A percentile compares a stretch with the other conserved stretches of the same genome.
These are phyloP conservation scores for Astrothelium subdiscretum DNA, from an alignment of 495 filamentous ascomycete genomes.

Conservation along the genomic window DNA sequence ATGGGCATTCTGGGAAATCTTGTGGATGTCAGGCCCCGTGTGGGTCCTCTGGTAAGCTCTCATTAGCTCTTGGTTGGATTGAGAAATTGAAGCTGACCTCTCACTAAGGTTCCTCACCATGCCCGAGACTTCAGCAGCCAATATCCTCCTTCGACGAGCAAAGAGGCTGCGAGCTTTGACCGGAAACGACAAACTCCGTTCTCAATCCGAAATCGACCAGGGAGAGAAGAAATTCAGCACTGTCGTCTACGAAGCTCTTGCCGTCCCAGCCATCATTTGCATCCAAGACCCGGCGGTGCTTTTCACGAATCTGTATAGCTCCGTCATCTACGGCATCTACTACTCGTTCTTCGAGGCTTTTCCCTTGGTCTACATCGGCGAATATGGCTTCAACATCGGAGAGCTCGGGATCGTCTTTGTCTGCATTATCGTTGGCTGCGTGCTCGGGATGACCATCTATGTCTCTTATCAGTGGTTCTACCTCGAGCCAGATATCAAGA, in stretches of 20 bases:
- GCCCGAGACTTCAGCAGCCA: conserved; percentile 38
- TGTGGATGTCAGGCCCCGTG: conserved; percentile 34
- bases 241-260: conserved; percentile 41
- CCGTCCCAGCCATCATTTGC: conserved; percentile 49
- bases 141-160: conserved; percentile 43
- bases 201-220: conserved; percentile 23
- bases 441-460: conserved; percentile 42
- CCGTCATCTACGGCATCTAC: conserved; percentile 52
- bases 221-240: conserved; percentile 24
- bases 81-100: background rate
- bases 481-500: conserved; percentile 34
- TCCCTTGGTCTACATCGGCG: conserved; percentile 49
- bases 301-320: conserved; percentile 49
- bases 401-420: conserved; percentile 50
- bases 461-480: conserved; percentile 36
- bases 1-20: conserved; percentile 27
- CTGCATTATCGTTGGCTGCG: conserved; percentile 44
- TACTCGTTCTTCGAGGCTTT: conserved; percentile 62
- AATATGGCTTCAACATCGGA: conserved; percentile 49
- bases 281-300: conserved; percentile 49
- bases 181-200: conserved; percentile 18
- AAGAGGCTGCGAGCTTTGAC: conserved; percentile 34
- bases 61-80: background rate
- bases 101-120: conserved; percentile 34
- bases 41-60: conserved; percentile 29